Percentiles rank a stretch among this genome's conserved stretches.
Conservation (phyloP, 2,329 filamentous ascomycete species). For the Diaporthe australafricana region DNA sequence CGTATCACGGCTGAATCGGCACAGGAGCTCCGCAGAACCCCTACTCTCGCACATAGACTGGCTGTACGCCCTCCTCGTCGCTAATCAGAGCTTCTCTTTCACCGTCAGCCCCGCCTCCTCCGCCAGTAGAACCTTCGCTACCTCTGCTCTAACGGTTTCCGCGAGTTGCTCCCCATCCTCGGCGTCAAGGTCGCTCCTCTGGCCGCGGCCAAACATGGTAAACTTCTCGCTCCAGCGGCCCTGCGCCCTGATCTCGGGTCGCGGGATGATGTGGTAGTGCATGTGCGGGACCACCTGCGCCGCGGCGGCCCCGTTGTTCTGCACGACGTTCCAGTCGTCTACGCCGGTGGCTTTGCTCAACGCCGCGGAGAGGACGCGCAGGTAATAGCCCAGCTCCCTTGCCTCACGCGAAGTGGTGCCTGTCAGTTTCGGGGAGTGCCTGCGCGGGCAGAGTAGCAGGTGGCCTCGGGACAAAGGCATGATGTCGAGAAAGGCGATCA, state of each 20-base stretch:
- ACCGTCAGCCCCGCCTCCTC: slow-evolving; percentile 46
- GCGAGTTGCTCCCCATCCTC: slow-evolving; percentile 75
- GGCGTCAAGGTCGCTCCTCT: slow-evolving; percentile 80
- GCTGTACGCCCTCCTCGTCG: background rate
- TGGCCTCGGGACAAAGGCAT: slow-evolving; percentile 88
- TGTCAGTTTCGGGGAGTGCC: slow-evolving; percentile 81
- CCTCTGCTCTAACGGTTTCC: slow-evolving; percentile 60
- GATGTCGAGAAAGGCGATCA: slow-evolving; percentile 93
- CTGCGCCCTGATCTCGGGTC: slow-evolving; percentile 74
- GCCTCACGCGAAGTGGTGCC: slow-evolving; percentile 75
- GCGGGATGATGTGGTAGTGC: slow-evolving; percentile 93
- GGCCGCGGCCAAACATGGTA: slow-evolving; percentile 84
- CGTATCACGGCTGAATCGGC: background rate
- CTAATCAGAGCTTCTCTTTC: slow-evolving; percentile 53
- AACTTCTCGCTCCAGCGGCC: slow-evolving; percentile 72
- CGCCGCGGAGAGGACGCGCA: slow-evolving; percentile 79
- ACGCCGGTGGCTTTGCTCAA: slow-evolving; percentile 77
- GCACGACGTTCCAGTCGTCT: slow-evolving; percentile 93
- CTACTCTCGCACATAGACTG: background rate
- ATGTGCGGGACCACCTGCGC: slow-evolving; percentile 94
- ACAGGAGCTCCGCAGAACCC: background rate
- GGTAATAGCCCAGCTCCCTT: slow-evolving; percentile 72
- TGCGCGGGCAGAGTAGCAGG: slow-evolving; percentile 82
- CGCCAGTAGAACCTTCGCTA: slow-evolving; percentile 60
- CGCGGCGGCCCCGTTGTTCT: slow-evolving; percentile 92